phyloP scores from a whole-genome alignment of 768 basidiomycete species.

The Suillus occidentalis region DNA sequence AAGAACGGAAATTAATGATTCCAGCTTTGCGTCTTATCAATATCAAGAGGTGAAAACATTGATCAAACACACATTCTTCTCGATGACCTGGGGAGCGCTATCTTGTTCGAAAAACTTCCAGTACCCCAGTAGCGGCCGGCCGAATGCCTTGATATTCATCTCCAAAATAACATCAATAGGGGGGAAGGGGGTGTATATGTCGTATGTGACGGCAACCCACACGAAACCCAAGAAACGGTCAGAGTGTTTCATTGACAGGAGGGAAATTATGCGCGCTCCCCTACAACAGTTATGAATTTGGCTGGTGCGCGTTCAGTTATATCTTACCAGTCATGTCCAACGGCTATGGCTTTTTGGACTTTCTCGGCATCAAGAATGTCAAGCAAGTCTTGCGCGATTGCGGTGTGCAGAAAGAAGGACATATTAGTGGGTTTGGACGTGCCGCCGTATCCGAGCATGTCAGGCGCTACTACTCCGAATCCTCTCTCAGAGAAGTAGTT shows the following conservation, averaged over 20 bases:
- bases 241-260: constrained; percentile 38
- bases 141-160: constrained; percentile 26
- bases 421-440: constrained; percentile 42
- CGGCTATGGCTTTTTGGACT: constrained; percentile 30
- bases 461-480: constrained; percentile 45
- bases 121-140: constrained; percentile 43
- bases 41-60: background rate
- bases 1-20: constrained; percentile 38
- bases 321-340: constrained; percentile 43
- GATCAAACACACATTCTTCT: constrained; percentile 31
- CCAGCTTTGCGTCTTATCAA: constrained; percentile 26
- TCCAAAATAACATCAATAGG: constrained; percentile 30
- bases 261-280: constrained; percentile 36
- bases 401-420: constrained; percentile 26
- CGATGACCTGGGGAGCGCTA: constrained; percentile 32
- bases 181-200: constrained; percentile 25
- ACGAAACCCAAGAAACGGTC: constrained; percentile 42
- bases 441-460: constrained; percentile 47
- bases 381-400: constrained; percentile 33
- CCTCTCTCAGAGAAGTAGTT: constrained; percentile 39
- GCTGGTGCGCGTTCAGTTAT: background rate
- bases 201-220: constrained; percentile 37
- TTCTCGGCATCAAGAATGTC: constrained; percentile 40
- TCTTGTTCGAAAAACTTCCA: constrained; percentile 38
- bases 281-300: constrained; percentile 19